Base-by-base conservation (phyloP, 495 filamentous ascomycete species). In the Aspergillus olivimuriae region DNA sequence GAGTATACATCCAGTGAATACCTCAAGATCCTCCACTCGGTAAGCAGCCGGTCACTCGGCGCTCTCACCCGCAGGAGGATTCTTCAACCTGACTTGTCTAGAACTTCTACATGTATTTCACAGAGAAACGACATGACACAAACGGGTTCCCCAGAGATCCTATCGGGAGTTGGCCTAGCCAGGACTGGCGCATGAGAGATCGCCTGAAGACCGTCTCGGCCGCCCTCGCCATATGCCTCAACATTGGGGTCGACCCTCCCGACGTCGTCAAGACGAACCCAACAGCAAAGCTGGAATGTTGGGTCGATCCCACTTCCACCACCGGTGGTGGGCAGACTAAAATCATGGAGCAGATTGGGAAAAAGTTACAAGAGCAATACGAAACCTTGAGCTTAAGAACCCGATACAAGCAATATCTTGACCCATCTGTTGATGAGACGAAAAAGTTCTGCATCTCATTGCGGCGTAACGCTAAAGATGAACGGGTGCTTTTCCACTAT, bases 181-280 rank as follows among this genome's bases (percentile, higher is more conserved):
- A 90, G 56, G 91, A 97, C 51, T 99, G 92, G 92, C 83, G 91
- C 34, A 95, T 95, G 87, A 83, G 85, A 44, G 94, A 99, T 62
- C 81, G 92, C 4, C 69, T 96, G 44, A 99, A 99, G 68, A 99
- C 92, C 0, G 89, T 97, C 16, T 94, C 89, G 2, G 92, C 94
- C 22, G 89, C 91, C 21, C 76, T 99, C 5, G 88, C 89, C 0
- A 79, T 99, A 23, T 99, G 92, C 60, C 71, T 99, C 45, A 99
- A 99, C 52, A 91, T 99, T 24, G 94, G 92, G 26, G 94, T 97
- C 22, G 92, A 99, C 52, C 92, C 92, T 14, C 92, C 92, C 0
- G 92, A 97, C 68, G 87, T 94, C 43, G 78, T 96, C 57, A 92
- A 94, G 67, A 95, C 92, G 8, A 89, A 81, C 47, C 92, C 92